These are phyloP conservation scores for Entomortierella lignicola DNA, from an alignment of 192 early-diverging fungal species.

Conservation along the genomic window DNA sequence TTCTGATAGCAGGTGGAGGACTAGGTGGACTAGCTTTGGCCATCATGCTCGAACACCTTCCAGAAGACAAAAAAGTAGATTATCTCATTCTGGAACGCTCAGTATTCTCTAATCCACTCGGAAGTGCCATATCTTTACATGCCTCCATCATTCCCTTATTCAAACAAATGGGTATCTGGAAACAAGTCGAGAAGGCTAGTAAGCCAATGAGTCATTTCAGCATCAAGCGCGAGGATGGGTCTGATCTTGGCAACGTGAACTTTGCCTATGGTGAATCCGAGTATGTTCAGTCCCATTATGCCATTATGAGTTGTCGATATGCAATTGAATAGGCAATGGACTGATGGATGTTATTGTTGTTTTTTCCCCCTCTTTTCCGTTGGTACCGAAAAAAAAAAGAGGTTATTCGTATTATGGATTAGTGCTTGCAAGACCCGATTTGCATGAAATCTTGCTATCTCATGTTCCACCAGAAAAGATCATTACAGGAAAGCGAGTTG, in stretches of 20 bases:
- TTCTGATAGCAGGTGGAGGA: conserved; percentile 42
- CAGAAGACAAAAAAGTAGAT: conserved; percentile 44
- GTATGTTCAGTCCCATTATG: conserved; percentile 3
- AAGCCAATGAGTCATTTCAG: conserved; percentile 53
- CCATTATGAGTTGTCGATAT: too few relatives aligned
- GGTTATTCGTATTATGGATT: conserved; percentile 49
- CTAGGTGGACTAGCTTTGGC: conserved; percentile 35
- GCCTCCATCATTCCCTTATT: conserved; percentile 38
- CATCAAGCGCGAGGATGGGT: conserved; percentile 49
- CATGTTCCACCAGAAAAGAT: conserved; percentile 42
- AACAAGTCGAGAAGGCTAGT: conserved; percentile 28
- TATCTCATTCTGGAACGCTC: conserved; percentile 47
- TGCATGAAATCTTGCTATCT: conserved; percentile 26
- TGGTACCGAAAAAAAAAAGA: too few relatives aligned
- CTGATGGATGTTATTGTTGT: too few relatives aligned
- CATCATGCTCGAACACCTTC: conserved; percentile 46
- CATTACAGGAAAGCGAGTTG: conserved; percentile 33
- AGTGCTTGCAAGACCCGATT: conserved; percentile 25
- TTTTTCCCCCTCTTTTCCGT: too few relatives aligned
- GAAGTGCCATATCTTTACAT: conserved; percentile 46
- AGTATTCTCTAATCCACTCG: conserved; percentile 19
- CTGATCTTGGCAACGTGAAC: conserved; percentile 39
- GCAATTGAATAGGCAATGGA: too few relatives aligned
- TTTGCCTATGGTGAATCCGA: conserved; percentile 34
- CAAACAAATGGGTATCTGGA: conserved; percentile 43